phyloP scores from a whole-genome alignment of 306 rosid species.

The Quercus wislizeni region DNA sequence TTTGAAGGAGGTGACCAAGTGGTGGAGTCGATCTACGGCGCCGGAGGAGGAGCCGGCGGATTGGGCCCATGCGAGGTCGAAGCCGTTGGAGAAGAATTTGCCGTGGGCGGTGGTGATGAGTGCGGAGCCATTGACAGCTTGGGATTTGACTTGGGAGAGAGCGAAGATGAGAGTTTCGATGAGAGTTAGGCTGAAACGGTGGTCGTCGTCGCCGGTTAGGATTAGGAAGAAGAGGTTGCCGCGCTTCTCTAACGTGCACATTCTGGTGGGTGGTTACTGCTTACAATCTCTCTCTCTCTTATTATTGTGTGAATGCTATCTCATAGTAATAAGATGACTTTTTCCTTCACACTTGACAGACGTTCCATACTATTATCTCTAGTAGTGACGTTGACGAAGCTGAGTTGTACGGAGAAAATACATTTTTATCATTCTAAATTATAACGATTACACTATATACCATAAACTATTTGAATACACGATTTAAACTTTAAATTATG shows the following conservation, averaged over 20 bases:
- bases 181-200: constrained; percentile 52
- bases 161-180: constrained; percentile 46
- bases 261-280: background rate
- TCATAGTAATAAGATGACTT: no score
- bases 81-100: constrained; percentile 72
- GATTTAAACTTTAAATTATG: accelerated
- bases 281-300: background rate
- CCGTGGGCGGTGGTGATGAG: constrained; percentile 74
- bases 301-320: no score
- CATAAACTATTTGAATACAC: accelerated
- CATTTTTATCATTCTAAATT: no score
- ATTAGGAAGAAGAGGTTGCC: constrained; percentile 53
- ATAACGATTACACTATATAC: accelerated
- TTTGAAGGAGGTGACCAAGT: constrained; percentile 38
- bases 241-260: constrained; percentile 72
- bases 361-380: no score
- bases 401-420: no score
- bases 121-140: constrained; percentile 53
- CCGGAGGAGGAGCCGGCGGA: constrained; percentile 41
- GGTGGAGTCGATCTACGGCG: constrained; percentile 32
- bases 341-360: no score
- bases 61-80: constrained; percentile 67
- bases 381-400: no score
- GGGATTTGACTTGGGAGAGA: constrained; percentile 35
- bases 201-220: constrained; percentile 56